Conservation (phyloP, 805 yeast species). For the Candida methanosorbosa region DNA sequence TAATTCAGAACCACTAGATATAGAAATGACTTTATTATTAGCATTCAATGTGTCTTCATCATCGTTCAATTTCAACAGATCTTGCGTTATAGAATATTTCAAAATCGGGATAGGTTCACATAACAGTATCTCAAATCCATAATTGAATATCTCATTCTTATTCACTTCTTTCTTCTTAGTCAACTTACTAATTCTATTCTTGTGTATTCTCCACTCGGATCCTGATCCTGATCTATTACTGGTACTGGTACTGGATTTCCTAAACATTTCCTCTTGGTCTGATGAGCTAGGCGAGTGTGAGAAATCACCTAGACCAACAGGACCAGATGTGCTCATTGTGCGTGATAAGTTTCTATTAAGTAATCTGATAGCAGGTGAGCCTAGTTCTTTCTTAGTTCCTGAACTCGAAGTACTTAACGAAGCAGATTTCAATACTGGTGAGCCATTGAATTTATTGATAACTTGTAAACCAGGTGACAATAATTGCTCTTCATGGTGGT, state of each 20-base stretch:
- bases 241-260: neutral
- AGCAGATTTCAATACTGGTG: slow-evolving; percentile 23
- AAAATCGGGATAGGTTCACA: slow-evolving; percentile 87
- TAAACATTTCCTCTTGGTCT: slow-evolving; percentile 45
- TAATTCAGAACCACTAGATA: slow-evolving; percentile 74
- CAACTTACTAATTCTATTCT: too few species aligned
- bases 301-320: too few species aligned
- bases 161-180: slow-evolving; percentile 4
- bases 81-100: slow-evolving; percentile 54
- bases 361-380: slow-evolving; percentile 18
- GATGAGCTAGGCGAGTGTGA: slow-evolving; percentile 56
- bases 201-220: too few species aligned
- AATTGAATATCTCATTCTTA: slow-evolving; percentile 11
- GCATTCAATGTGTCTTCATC: too few species aligned
- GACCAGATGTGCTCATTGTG: slow-evolving; percentile 14
- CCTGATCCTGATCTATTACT: neutral
- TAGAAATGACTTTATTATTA: slow-evolving; percentile 76
- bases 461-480: too few species aligned
- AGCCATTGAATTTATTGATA: too few species aligned
- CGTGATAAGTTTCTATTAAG: slow-evolving; percentile 14
- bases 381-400: slow-evolving; percentile 1
- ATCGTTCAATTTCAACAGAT: slow-evolving; percentile 66
- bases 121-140: slow-evolving; percentile 60
- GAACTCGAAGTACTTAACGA: slow-evolving; percentile 2
- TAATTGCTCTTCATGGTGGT: too few species aligned